Evolutionary conservation across 768 basidiomycete species (phyloP).

Genomic region (Leccinum subgranulosum): DNA sequence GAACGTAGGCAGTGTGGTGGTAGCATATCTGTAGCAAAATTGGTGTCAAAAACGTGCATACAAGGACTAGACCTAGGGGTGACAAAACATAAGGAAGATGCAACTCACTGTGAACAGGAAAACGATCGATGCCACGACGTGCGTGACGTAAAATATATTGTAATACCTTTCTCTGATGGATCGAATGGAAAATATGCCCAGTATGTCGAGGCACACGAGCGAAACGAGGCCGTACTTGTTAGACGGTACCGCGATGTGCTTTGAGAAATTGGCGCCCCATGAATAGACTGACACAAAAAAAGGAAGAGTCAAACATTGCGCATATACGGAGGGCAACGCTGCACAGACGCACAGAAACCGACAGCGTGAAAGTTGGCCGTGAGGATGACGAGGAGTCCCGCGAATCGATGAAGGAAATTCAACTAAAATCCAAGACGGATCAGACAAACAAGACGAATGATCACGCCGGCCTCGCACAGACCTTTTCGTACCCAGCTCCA

Average conservation of each 20-base stretch:
- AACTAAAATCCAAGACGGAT: conserved; percentile 46
- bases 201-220: conserved; percentile 46
- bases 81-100: background rate
- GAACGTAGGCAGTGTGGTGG: conserved; percentile 50
- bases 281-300: conserved; percentile 45
- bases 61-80: no score
- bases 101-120: conserved; percentile 55
- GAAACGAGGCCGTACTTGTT: conserved; percentile 52
- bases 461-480: no score
- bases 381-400: conserved; percentile 54
- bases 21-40: conserved; percentile 36
- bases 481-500: conserved; percentile 69
- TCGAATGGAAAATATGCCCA: conserved; percentile 60
- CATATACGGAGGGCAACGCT: background rate
- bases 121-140: conserved; percentile 52
- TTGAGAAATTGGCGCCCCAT: conserved; percentile 48
- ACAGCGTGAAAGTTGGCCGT: conserved; percentile 58
- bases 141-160: conserved; percentile 62
- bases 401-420: conserved; percentile 73
- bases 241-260: conserved; percentile 32
- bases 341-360: conserved; percentile 46
- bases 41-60: background rate
- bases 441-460: no score
- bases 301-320: background rate
- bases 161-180: conserved; percentile 57